Percentiles rank a stretch among this genome's conserved stretches.
phyloP scores from a whole-genome alignment of 352 stramenopile species.

The Pythium vanterpoolii region DNA sequence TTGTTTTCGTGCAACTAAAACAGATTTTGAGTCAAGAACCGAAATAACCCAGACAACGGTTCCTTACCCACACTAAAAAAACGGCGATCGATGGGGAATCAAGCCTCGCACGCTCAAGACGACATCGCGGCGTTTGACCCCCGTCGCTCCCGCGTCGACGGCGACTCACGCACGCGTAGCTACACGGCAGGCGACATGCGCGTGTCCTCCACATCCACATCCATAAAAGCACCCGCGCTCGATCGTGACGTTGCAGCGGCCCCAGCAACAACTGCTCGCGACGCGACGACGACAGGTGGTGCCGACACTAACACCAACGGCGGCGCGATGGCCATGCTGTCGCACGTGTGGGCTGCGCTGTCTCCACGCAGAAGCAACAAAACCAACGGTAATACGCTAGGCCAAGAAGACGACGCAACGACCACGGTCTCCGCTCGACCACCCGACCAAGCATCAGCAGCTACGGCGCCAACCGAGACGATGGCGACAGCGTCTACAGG shows the following conservation, averaged over 20 bases:
- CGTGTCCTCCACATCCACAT: background rate
- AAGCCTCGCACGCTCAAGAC: conserved; percentile 20
- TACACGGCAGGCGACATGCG: conserved; percentile 2
- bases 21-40: background rate
- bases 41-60: background rate
- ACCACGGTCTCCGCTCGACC: background rate
- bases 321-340: conserved; percentile 17
- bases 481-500: background rate
- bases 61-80: background rate
- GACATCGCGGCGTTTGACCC: background rate
- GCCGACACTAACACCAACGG: background rate
- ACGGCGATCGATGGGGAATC: conserved; percentile 22
- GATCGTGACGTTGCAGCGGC: background rate
- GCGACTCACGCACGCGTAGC: conserved; percentile 5
- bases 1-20: background rate
- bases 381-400: background rate
- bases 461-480: background rate
- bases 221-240: background rate
- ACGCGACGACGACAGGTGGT: background rate
- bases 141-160: background rate
- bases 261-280: background rate
- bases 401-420: background rate
- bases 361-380: conserved; percentile 12
- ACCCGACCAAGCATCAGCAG: too few relatives aligned
- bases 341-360: conserved; percentile 24